Evolutionary conservation across 1,139 yeast genomes (phyloP), one percentile per base, ranked within the genome.

Genomic region (Arxiozyma heterogenica): DNA sequence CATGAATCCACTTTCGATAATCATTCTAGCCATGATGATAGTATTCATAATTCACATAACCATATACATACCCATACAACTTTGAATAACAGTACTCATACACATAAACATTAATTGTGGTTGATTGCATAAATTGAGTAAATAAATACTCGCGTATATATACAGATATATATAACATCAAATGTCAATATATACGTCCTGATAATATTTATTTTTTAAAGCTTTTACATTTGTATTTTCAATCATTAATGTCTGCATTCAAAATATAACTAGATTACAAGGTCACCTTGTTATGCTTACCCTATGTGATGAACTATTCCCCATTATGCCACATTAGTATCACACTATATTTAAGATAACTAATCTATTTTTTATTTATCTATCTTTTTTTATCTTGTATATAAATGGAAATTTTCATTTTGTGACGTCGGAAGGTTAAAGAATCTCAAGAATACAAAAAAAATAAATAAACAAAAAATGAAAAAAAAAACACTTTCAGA

Each of bases 1-100:
- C 30, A 38, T 25, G 11, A 30, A 4, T 11, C n/a, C 21, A 12
- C 15, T 18, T n/a, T 17, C 6, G 11, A 20, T 9, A 41, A 44
- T 22, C 21, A 23, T 23, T 43, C 30, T 41, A 25, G 25, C 21
- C 23, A 25, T 21, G 17, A 41, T 27, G 30, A 5, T 27, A 7
- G 30, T 27, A 27, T 27, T 44, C 65, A 78, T 76, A 54, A 60
- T 71, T 4, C 22, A 18, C 44, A 47, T 17, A 34, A 47, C 6
- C 51, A 49, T 21, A 18, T 15, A 9, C 48, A 39, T 11, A 15
- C n/a, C 12, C 41, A 50, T 3, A 41, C 22, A 15, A 25, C 27
- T 9, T 11, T 43, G 9, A n/a, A 22, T 15, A 11, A 38, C 20
- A 15, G n/a, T 20, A 11, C 46, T 6, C 53, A 47, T 48, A 47